Evolutionary conservation across 805 yeast genomes (phyloP).

Genomic region (Hagleromyces aurorensis): DNA sequence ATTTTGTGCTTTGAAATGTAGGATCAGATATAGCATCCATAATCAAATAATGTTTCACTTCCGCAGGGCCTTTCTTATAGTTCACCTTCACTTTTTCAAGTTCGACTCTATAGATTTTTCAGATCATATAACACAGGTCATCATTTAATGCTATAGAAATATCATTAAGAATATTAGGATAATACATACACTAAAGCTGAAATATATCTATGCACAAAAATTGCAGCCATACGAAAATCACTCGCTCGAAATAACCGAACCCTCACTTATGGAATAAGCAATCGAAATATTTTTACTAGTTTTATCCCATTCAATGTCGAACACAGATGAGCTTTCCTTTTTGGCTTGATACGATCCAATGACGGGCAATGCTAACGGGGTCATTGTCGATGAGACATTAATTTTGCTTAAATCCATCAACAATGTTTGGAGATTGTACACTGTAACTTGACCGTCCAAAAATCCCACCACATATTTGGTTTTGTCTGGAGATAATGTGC

Average conservation of each 20-base stretch:
- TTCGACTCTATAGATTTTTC: no score
- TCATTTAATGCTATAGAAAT: no score
- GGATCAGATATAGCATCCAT: constrained; percentile 34
- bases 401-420: constrained; percentile 6
- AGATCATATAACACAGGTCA: no score
- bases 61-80: no score
- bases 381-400: constrained; percentile 4
- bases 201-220: constrained; percentile 1
- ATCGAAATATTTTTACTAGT: constrained; percentile 24
- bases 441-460: constrained; percentile 48
- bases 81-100: no score
- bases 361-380: constrained; percentile 24
- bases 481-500: constrained; percentile 43
- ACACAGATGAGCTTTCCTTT: constrained; percentile 22
- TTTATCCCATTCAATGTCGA: constrained; percentile 32
- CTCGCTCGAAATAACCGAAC: constrained; percentile 19
- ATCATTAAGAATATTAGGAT: no score
- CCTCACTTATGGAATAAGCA: constrained; percentile 29
- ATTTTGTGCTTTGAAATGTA: constrained; percentile 23
- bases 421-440: constrained; percentile 39
- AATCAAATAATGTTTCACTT: no score
- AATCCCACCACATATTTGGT: constrained; percentile 55
- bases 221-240: constrained; percentile 2
- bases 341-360: constrained; percentile 20
- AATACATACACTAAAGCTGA: background rate